phyloP scores from a whole-genome alignment of 805 yeast species.

The Candida xiaguanensis region DNA sequence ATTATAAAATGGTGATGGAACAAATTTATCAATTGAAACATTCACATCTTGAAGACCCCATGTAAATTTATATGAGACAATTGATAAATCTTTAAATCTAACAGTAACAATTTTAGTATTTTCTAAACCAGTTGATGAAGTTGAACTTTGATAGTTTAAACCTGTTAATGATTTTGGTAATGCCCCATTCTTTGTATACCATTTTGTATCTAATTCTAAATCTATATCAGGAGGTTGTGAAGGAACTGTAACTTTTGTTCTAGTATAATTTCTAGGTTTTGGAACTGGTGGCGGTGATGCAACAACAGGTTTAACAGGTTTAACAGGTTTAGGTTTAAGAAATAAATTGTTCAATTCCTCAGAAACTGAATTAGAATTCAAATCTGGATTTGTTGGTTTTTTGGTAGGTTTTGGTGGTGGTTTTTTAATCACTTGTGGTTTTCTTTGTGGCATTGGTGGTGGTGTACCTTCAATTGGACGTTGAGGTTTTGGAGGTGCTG shows the following conservation, averaged over 20 bases:
- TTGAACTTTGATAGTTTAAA: constrained; percentile 26
- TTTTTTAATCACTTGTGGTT: constrained; percentile 18
- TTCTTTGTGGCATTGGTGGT: background rate
- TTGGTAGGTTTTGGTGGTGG: constrained; percentile 45
- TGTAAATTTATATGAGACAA: constrained; percentile 26
- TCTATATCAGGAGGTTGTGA: constrained; percentile 34
- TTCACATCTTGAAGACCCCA: constrained; percentile 34
- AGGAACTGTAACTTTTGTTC: constrained; percentile 23
- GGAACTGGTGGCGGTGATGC: constrained; percentile 9
- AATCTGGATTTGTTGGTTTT: constrained; percentile 21
- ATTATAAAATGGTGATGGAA: constrained; percentile 40
- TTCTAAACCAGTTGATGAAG: constrained; percentile 10
- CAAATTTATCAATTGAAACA: constrained; percentile 25
- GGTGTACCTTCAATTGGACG: background rate
- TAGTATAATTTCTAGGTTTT: constrained; percentile 7
- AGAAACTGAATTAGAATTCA: too few species aligned
- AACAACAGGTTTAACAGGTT: constrained; percentile 6
- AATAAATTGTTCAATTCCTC: constrained; percentile 8
- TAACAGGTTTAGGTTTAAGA: constrained; percentile 1
- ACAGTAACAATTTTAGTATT: constrained; percentile 28
- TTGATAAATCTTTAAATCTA: constrained; percentile 42
- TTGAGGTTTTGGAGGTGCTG: constrained; percentile 2
- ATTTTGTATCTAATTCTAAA: constrained; percentile 40
- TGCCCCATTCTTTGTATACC: constrained; percentile 39
- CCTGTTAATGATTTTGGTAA: constrained; percentile 40